A percentile compares a stretch with the other conserved stretches of the same genome.
Evolutionary conservation across 768 basidiomycete species (phyloP).

Genomic region (Boletus rubropictus): DNA sequence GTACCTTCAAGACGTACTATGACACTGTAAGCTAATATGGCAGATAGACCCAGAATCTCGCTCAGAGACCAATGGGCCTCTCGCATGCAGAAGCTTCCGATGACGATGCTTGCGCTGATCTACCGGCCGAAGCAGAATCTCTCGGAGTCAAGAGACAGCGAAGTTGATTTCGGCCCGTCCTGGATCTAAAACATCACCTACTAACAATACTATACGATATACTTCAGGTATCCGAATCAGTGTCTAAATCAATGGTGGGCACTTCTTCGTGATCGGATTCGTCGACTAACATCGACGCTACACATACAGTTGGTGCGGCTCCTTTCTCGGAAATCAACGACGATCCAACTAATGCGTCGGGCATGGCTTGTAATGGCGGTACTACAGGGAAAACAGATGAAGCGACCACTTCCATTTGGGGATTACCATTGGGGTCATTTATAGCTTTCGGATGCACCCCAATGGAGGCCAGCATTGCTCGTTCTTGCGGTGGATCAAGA

Average conservation of each 20-base stretch:
- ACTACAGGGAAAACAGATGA: background rate
- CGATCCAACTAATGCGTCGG: background rate
- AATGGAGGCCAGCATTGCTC: background rate
- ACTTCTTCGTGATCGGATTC: slow-evolving; percentile 70
- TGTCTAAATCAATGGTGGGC: slow-evolving; percentile 71
- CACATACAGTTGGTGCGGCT: background rate
- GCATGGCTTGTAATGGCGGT: background rate
- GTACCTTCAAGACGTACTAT: background rate
- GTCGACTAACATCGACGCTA: slow-evolving; percentile 18
- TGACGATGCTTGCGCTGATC: slow-evolving; percentile 26
- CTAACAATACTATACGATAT: background rate
- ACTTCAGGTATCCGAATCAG: slow-evolving; percentile 57
- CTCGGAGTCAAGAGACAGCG: slow-evolving; percentile 13
- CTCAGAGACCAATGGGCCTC: slow-evolving; percentile 13
- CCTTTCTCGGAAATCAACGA: background rate
- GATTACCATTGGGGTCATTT: background rate
- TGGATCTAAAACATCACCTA: background rate
- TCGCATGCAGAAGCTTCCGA: slow-evolving; percentile 29
- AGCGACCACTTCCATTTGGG: background rate
- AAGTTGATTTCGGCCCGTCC: slow-evolving; percentile 2
- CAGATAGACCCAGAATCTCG: slow-evolving; percentile 21
- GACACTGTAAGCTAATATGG: background rate
- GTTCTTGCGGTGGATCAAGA: background rate
- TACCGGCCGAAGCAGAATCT: background rate
- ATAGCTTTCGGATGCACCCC: slow-evolving; percentile 1